Evolutionary conservation across 441 rosid species (phyloP), one percentile per base, ranked within the genome.

Genomic region (Caryocar brasiliense): DNA sequence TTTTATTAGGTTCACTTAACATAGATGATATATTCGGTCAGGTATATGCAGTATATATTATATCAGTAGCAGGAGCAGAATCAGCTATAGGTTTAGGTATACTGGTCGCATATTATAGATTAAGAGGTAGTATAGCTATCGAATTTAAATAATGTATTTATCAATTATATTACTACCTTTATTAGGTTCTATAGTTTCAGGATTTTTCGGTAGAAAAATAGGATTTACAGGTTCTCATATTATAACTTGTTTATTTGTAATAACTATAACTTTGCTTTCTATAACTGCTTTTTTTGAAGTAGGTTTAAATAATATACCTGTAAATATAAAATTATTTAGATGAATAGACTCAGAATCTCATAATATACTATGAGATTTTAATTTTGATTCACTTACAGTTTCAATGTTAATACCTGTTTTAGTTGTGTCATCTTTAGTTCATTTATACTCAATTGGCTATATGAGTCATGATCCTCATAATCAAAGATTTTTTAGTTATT

Each of bases 381-480:
- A 34, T 34, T 49, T 49, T 35, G 54, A 49, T 22, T 33, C 53
- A 17, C 12, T 51, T 22, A 51, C 56, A 13, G 56, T 38, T 20
- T 51, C 56, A 0, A 51, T 51, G 56, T 14, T 51, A 10, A 51
- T 51, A 21, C 56, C 56, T 5, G 56, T 51, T 35, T 19, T 51
- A 0, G 24, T 51, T 8, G 23, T 51, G 2, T 36, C 45, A 2
- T 22, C 56, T 1, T 9, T 35, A 2, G 56, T 51, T 0, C 56
- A 51, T 24, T 1, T 51, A 4, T 52, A 52, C 10, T 52, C 58
- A 0, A 26, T 52, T 9, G 47, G 58, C 3, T 52, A 52, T 11
- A 52, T 52, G 58, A 17, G 37, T 2, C 58, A 52, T 25, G 58
- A 52, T 18, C 58, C 58, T 14, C 58, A 52, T 10, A 39, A 14